A percentile compares a stretch with the other conserved stretches of the same genome.
phyloP scores from a whole-genome alignment of 2,329 filamentous ascomycete genomes.

The Aspergillus terreus region DNA sequence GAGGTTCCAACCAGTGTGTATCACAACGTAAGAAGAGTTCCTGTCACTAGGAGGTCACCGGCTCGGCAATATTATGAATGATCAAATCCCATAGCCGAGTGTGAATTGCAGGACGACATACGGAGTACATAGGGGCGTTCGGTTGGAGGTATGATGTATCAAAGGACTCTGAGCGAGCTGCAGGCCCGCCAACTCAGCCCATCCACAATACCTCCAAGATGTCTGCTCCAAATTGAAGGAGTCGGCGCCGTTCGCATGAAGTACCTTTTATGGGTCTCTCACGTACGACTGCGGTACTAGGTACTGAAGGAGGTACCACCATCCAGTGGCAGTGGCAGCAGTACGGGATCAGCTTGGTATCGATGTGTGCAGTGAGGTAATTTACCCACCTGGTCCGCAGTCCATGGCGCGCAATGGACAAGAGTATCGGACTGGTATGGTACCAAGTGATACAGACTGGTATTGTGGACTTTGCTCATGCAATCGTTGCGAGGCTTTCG shows the following conservation, averaged over 20 bases:
- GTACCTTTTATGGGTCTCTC: background rate
- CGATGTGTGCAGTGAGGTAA: background rate
- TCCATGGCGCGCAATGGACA: no score
- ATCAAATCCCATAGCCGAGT: background rate
- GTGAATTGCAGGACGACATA: background rate
- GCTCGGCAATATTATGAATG: background rate
- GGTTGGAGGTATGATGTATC: background rate
- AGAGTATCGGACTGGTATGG: no score
- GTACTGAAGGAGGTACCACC: background rate
- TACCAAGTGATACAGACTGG: no score
- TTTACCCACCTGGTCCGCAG: slow-evolving; percentile 1
- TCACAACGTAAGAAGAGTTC: no score
- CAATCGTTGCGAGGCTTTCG: no score
- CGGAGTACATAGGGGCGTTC: background rate
- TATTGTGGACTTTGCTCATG: no score
- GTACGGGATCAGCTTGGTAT: background rate
- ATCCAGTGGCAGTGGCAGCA: background rate
- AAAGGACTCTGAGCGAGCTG: background rate
- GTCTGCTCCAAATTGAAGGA: background rate
- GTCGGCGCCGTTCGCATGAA: background rate
- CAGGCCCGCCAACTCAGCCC: background rate
- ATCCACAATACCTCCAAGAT: background rate
- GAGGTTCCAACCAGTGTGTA: no score
- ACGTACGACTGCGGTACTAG: background rate
- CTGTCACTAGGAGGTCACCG: background rate